These are phyloP conservation scores for Cryphonectria japonica DNA, from an alignment of 2,329 filamentous ascomycete genomes.

Conservation along the genomic window DNA sequence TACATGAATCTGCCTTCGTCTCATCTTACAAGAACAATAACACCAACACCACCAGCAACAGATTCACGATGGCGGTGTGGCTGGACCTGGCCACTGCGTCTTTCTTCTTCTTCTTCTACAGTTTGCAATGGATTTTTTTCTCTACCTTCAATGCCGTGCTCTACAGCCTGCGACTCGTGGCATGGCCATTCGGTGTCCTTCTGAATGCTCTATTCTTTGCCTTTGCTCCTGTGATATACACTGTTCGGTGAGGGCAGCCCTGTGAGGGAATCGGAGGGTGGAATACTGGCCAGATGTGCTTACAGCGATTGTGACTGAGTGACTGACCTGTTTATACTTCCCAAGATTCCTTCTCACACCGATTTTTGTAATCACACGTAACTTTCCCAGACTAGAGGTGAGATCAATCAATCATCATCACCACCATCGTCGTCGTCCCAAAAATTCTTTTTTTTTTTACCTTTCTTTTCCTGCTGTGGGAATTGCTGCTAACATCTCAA, in stretches of 20 bases:
- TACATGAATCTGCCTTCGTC: background rate
- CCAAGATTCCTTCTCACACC: constrained; percentile 23
- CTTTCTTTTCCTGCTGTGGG: background rate
- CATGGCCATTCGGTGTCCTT: constrained; percentile 22
- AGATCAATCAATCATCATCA: background rate
- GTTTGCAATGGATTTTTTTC: constrained; percentile 6
- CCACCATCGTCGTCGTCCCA: background rate
- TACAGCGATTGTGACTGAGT: background rate
- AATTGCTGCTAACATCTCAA: background rate
- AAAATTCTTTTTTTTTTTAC: background rate
- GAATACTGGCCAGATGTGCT: too few relatives aligned
- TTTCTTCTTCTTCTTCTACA: constrained; percentile 18
- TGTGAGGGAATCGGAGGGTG: background rate
- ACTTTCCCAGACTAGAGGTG: constrained; percentile 21
- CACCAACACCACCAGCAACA: background rate
- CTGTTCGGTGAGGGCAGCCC: constrained; percentile 19
- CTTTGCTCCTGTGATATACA: constrained; percentile 27
- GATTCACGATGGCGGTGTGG: constrained; percentile 24
- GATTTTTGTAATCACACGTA: constrained; percentile 36
- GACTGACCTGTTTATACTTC: background rate
- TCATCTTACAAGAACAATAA: background rate
- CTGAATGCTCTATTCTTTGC: constrained; percentile 26
- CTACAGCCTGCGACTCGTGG: constrained; percentile 19
- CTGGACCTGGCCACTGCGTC: constrained; percentile 17
- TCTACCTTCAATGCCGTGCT: background rate